phyloP scores from a whole-genome alignment of 2,329 filamentous ascomycete genomes.

The Aureobasidium sp. region DNA sequence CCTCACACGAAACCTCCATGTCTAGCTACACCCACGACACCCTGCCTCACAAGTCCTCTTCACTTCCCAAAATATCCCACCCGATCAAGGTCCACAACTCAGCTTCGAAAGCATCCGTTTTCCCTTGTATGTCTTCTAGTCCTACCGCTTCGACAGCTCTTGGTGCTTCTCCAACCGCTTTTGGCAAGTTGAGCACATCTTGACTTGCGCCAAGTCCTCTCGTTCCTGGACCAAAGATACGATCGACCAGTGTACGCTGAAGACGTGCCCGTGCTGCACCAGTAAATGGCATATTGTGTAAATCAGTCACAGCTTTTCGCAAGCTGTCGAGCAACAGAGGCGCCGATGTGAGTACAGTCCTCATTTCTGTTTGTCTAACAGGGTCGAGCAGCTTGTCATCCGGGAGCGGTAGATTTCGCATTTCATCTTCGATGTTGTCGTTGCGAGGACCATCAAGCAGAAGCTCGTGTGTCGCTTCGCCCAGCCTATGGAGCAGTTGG shows the following conservation, averaged over 20 bases:
- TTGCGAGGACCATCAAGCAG: constrained; percentile 30
- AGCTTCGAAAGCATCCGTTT: constrained; percentile 48
- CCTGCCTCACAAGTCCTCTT: constrained; percentile 3
- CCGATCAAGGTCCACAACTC: constrained; percentile 53
- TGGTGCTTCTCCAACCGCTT: constrained; percentile 33
- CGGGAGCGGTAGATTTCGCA: constrained; percentile 17
- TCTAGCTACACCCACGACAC: neutral
- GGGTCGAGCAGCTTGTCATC: constrained; percentile 23
- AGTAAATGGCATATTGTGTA: constrained; percentile 24
- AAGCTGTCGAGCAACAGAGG: constrained; percentile 38
- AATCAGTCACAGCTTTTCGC: constrained; percentile 34
- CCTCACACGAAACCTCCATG: neutral
- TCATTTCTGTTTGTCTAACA: constrained; percentile 20
- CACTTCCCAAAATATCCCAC: constrained; percentile 43
- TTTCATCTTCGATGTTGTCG: constrained; percentile 22
- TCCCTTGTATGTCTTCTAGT: constrained; percentile 33
- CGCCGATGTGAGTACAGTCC: constrained; percentile 29
- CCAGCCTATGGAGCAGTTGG: constrained; percentile 34
- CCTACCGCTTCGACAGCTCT: constrained; percentile 21
- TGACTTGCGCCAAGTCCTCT: constrained; percentile 19
- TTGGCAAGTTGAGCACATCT: constrained; percentile 30
- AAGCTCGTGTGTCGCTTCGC: constrained; percentile 32
- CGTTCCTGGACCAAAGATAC: constrained; percentile 32
- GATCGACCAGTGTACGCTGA: constrained; percentile 39
- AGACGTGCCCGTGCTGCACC: constrained; percentile 34